Conservation (phyloP, 2,329 filamentous ascomycete species). For the Cladosporium sp. region DNA sequence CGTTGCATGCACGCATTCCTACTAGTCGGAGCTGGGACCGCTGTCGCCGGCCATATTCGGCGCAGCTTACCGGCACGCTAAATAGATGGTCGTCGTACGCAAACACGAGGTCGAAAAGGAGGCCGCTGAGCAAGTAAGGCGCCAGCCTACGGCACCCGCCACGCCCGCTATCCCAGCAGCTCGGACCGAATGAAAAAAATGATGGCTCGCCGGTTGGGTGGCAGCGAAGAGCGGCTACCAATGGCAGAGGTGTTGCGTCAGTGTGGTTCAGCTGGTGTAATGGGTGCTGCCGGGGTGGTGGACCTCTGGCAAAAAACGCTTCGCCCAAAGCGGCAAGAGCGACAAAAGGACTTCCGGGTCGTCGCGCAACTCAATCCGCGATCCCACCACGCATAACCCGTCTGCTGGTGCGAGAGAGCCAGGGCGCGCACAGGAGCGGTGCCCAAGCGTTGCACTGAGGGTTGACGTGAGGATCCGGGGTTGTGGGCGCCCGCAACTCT, state of each 20-base stretch:
- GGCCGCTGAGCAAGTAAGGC: background rate
- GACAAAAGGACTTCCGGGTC: background rate
- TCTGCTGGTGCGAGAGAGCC: background rate
- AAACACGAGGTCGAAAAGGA: constrained; percentile 7
- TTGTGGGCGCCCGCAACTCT: constrained; percentile 12
- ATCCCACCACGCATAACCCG: constrained; percentile 4
- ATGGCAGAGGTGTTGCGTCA: constrained; percentile 9
- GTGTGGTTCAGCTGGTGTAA: background rate
- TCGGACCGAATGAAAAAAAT: constrained; percentile 17
- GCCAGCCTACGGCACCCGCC: background rate
- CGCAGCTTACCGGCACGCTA: constrained; percentile 14
- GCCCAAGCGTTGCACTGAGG: background rate
- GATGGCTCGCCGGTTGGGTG: background rate
- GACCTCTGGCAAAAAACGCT: background rate
- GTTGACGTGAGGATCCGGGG: constrained; percentile 15
- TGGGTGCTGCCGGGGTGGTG: background rate
- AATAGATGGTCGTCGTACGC: background rate
- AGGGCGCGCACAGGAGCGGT: background rate
- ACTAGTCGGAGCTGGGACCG: constrained; percentile 13
- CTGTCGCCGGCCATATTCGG: background rate
- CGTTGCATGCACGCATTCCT: constrained; percentile 2
- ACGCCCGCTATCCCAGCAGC: constrained; percentile 1
- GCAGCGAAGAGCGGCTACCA: background rate
- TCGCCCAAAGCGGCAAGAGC: constrained; percentile 12
- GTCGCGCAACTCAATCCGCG: constrained; percentile 1